Evolutionary conservation across 805 yeast species (phyloP).

Genomic region (Candida sanyiensis): DNA sequence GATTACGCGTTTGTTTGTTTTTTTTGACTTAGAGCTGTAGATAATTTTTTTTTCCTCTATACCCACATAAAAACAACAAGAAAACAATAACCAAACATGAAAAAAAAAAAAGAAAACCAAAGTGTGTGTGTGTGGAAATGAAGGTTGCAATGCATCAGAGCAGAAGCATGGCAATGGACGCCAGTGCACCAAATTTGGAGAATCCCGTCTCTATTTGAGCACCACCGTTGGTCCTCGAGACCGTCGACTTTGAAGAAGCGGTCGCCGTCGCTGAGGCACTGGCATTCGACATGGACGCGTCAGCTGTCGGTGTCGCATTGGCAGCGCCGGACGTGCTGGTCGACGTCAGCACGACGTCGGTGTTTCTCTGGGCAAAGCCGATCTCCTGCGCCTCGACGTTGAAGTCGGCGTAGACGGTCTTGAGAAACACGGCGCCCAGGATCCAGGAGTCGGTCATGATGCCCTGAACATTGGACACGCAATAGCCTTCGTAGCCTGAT

Average conservation of each 20-base stretch:
- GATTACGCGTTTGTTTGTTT: no score
- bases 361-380: slow-evolving; percentile 47
- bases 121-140: no score
- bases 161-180: neutral
- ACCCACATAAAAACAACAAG: neutral
- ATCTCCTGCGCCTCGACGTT: slow-evolving; percentile 44
- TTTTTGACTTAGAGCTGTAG: no score
- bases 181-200: neutral
- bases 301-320: no score
- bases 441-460: slow-evolving; percentile 47
- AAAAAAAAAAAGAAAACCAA: neutral
- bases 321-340: slow-evolving; percentile 8
- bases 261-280: no score
- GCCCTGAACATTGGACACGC: slow-evolving; percentile 64
- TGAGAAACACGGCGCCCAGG: slow-evolving; percentile 57
- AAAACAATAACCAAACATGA: no score
- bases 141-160: no score
- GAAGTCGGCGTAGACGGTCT: slow-evolving; percentile 50
- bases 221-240: no score
- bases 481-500: slow-evolving; percentile 40
- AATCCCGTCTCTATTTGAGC: neutral
- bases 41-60: no score
- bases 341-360: slow-evolving; percentile 25
- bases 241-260: no score
- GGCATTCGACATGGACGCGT: no score